Evolutionary conservation across 805 yeast genomes (phyloP).

Genomic region (Trichomonascus vanleenenianus): DNA sequence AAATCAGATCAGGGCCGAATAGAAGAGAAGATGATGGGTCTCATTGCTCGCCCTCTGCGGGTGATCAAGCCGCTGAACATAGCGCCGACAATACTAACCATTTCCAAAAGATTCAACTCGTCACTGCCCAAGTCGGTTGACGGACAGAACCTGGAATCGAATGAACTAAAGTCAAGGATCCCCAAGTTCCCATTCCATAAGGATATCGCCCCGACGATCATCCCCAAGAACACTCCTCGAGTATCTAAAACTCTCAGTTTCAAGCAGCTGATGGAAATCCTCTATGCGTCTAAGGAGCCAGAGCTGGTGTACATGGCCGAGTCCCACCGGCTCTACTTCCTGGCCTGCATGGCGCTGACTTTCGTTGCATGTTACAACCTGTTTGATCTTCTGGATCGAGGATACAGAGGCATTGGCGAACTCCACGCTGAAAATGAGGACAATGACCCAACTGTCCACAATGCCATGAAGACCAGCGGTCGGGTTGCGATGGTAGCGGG

Average conservation of each 20-base stretch:
- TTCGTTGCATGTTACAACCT: slow-evolving; percentile 63
- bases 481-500: slow-evolving; percentile 33
- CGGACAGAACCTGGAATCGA: slow-evolving; percentile 23
- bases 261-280: slow-evolving; percentile 51
- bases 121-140: background rate
- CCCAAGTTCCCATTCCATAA: slow-evolving; percentile 62
- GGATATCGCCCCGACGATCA: slow-evolving; percentile 54
- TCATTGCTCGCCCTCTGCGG: too few species aligned
- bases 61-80: background rate
- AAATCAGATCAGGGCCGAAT: too few species aligned
- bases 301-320: slow-evolving; percentile 78
- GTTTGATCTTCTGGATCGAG: slow-evolving; percentile 45
- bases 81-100: background rate
- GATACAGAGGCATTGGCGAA: slow-evolving; percentile 41
- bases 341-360: slow-evolving; percentile 61
- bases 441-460: slow-evolving; percentile 36
- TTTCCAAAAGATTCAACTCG: slow-evolving; percentile 1
- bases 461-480: slow-evolving; percentile 28
- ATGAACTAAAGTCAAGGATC: slow-evolving; percentile 48
- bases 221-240: slow-evolving; percentile 72
- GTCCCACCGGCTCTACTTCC: slow-evolving; percentile 69
- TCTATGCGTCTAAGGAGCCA: slow-evolving; percentile 50
- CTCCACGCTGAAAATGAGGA: slow-evolving; percentile 46
- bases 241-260: slow-evolving; percentile 51
- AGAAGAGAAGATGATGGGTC: too few species aligned